Evolutionary conservation across 768 basidiomycete species (phyloP), one percentile per base, ranked within the genome.

Genomic region (Auriscalpium vulgare): DNA sequence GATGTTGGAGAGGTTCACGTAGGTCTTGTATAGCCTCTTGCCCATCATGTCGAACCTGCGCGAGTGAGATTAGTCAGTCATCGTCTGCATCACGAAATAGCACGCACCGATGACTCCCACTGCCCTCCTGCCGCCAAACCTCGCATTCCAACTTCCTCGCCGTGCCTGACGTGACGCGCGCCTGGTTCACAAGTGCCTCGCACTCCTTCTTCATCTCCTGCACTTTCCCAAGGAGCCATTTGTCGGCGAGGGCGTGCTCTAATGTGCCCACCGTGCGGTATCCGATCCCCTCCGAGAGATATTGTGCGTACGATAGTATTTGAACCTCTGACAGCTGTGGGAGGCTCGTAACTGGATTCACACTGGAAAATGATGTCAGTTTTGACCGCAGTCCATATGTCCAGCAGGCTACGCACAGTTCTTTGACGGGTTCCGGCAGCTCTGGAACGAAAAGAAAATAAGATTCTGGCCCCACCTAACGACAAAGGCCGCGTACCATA

Each of bases 11-110:
- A 97, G 79, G 63, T 90, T 79, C 43, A 85, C 83, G 58, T 95
- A 97, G 23, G 84, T 85, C 67, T 94, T 94, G 70, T 92, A 90
- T 10, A 95, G 72, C 19, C 87, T 78, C 56, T 87, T 78, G 63
- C 75, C 76, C 88, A 94, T 89, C 78, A 98, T 95, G 67, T 95
- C 93, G 67, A 97, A 97, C 34, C 92, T 92, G 57, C 29, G 36
- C 44, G 19, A 50, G 40, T 29, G 19, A 17, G 13, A 48, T 44
- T 17, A 50, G 48, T 17, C 46, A 48, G 49, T 38, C 8, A 13
- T 17, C 11, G 3, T 23, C 47, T 54, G 29, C 46, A 43, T 17
- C 57, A 43, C 11, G 45, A 37, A 46, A 10, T 36, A 17, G 40
- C 1, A 73, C 85, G 63, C 62, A 93, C 91, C 89, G 75, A 73